Evolutionary conservation across 116 monocot genomes (phyloP).

Genomic region (Phalaenopsis hybrid): DNA sequence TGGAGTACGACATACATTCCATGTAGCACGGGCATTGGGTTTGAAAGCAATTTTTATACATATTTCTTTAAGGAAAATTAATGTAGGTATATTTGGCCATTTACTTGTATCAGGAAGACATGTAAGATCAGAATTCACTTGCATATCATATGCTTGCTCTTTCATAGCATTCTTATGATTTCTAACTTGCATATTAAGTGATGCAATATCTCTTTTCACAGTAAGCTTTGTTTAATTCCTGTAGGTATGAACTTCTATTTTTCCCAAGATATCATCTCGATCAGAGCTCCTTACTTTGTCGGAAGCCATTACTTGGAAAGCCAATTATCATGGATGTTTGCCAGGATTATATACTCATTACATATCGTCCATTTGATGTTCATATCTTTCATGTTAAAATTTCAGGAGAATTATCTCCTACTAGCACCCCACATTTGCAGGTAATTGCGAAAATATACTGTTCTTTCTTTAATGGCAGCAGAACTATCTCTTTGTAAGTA

Average conservation of each 20-base stretch:
- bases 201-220: not conserved
- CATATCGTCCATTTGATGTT: slow-evolving; percentile 94
- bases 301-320: slow-evolving; percentile 73
- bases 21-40: no score
- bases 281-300: slow-evolving; percentile 84
- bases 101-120: no score
- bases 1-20: no score
- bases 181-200: not conserved
- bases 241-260: slow-evolving; percentile 95
- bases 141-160: not conserved
- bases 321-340: slow-evolving; percentile 97
- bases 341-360: slow-evolving; percentile 88
- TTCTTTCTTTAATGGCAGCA: not conserved
- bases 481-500: slow-evolving; percentile 30
- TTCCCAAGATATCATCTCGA: slow-evolving; percentile 99
- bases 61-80: no score
- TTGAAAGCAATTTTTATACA: no score
- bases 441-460: slow-evolving; percentile 22
- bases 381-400: slow-evolving; percentile 90
- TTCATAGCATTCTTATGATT: not conserved
- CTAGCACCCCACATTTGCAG: slow-evolving; percentile 71
- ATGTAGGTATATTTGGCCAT: no score
- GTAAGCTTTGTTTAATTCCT: slow-evolving; percentile 8
- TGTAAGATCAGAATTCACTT: not conserved
- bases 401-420: slow-evolving; percentile 76